A percentile compares a stretch with the other conserved stretches of the same genome.
phyloP scores from a whole-genome alignment of 805 yeast genomes.

The Suhomyces sp. region DNA sequence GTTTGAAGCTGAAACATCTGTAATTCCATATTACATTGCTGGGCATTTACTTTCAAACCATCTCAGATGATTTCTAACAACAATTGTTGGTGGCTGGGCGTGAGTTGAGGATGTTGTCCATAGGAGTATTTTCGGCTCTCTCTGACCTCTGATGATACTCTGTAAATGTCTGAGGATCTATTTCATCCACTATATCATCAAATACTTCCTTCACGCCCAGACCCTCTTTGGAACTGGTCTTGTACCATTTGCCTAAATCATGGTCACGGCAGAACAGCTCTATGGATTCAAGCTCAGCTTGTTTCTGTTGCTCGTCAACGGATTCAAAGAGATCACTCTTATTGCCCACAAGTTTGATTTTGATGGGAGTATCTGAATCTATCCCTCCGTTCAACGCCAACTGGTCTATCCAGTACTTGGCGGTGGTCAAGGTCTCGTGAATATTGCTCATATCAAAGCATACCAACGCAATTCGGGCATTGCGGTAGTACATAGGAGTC shows the following conservation, averaged over 20 bases:
- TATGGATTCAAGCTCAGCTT: constrained; percentile 9
- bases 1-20: not conserved
- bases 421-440: constrained; percentile 54
- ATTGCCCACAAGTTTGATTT: constrained; percentile 69
- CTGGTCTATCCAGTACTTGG: constrained; percentile 90
- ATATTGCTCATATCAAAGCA: constrained; percentile 75
- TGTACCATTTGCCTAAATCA: constrained; percentile 11
- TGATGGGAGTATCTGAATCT: constrained; percentile 22
- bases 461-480: constrained; percentile 62
- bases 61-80: not conserved
- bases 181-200: constrained; percentile 26
- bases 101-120: not conserved
- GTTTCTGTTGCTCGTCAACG: constrained; percentile 8
- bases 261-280: constrained; percentile 17
- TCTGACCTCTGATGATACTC: constrained; percentile 11
- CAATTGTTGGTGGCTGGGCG: not conserved
- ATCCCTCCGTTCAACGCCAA: constrained; percentile 32
- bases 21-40: not conserved
- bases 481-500: constrained; percentile 46
- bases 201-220: constrained; percentile 48
- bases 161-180: constrained; percentile 30
- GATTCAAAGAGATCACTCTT: constrained; percentile 62
- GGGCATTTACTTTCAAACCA: not conserved
- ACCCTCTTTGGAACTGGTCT: constrained; percentile 73
- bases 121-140: not conserved